Evolutionary conservation across 148 eudicot species (phyloP).

Genomic region (Dysphania ambrosioides): DNA sequence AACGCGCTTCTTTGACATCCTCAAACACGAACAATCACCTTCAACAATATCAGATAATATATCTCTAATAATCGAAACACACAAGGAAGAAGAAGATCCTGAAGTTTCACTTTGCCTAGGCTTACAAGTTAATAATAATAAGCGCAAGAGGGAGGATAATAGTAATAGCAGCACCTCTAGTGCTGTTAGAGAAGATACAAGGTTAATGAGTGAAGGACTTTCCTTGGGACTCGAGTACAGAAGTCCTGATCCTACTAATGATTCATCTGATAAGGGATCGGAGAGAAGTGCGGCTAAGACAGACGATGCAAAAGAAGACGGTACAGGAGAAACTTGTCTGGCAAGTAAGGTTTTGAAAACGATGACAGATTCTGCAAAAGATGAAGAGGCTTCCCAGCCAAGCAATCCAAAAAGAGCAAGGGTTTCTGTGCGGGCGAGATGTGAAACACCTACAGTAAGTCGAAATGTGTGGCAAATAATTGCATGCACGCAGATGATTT

Average conservation of each 20-base stretch:
- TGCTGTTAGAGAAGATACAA: conserved; percentile 21
- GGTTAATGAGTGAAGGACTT: conserved; percentile 36
- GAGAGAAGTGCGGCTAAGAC: conserved; percentile 34
- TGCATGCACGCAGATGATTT: not conserved
- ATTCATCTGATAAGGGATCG: conserved; percentile 26
- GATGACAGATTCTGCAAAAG: conserved; percentile 30
- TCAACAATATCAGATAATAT: conserved; percentile 14
- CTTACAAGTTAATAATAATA: conserved; percentile 27
- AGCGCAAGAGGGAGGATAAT: conserved; percentile 25
- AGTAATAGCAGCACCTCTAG: conserved; percentile 18
- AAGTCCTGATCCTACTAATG: conserved; percentile 15
- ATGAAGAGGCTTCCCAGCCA: conserved; percentile 40
- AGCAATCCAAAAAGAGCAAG: conserved; percentile 57
- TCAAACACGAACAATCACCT: conserved; percentile 33
- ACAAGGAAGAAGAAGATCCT: conserved; percentile 34
- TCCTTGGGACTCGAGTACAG: conserved; percentile 42
- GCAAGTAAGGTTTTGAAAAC: conserved; percentile 48
- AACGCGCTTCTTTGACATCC: conserved; percentile 33
- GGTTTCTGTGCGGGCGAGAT: conserved; percentile 82
- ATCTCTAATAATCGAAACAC: conserved; percentile 3
- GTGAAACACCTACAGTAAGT: conserved; percentile 73
- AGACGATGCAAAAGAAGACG: conserved; percentile 35
- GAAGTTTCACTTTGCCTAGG: conserved; percentile 68
- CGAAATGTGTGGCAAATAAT: not conserved
- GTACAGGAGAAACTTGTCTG: conserved; percentile 40